Evolutionary conservation across 2,329 filamentous ascomycete species (phyloP).

Genomic region (Coniochaeta sp.): DNA sequence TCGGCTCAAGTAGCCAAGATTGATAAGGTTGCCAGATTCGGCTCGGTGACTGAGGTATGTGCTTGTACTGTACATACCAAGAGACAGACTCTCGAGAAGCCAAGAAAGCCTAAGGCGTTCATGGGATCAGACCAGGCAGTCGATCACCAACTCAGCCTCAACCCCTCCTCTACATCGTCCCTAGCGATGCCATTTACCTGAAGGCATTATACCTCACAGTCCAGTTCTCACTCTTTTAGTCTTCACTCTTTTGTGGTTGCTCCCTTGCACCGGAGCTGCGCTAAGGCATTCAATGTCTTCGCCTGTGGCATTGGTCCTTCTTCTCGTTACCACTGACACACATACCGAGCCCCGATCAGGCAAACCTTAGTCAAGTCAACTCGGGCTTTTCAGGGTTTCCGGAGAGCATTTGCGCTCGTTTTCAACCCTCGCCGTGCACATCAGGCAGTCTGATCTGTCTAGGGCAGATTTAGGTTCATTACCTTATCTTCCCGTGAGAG

Average conservation of each 20-base stretch:
- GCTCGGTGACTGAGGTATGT: background rate
- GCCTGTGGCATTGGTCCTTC: background rate
- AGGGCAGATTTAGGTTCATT: background rate
- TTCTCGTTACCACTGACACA: background rate
- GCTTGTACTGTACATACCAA: too few species aligned
- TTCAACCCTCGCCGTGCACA: background rate
- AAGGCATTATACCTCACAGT: background rate
- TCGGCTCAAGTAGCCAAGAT: background rate
- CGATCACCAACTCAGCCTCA: background rate
- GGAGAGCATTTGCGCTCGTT: background rate
- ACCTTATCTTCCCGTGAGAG: too few species aligned
- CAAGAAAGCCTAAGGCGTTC: background rate
- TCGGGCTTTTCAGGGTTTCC: background rate
- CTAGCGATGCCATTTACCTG: background rate
- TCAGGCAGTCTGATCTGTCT: background rate
- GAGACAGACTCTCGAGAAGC: too few species aligned
- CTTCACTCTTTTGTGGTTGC: background rate
- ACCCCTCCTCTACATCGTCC: background rate
- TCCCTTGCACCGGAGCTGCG: background rate
- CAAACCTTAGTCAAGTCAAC: background rate
- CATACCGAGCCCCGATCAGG: background rate
- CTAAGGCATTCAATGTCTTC: background rate
- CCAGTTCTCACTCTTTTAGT: too few species aligned
- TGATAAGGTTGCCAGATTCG: too few species aligned
- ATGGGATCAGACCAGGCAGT: background rate